Evolutionary conservation across 2,329 filamentous ascomycete species (phyloP), one percentile per base, ranked within the genome.

Genomic region (Ophiostoma piceae): DNA sequence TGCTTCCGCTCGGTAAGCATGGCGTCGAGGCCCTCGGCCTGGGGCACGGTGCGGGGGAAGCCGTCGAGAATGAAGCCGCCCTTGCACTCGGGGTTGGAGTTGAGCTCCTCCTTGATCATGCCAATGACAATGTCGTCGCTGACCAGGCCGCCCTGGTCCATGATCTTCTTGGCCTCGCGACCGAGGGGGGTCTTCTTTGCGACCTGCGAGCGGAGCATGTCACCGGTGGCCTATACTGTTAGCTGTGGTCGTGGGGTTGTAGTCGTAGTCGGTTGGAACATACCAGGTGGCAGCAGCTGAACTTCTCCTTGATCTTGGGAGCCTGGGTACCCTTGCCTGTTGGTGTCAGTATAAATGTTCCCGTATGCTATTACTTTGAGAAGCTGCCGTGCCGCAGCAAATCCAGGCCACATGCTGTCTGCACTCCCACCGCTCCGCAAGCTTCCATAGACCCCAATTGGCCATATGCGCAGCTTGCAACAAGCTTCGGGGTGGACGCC

Each of bases 51-150:
- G 77, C 95, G 92, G 71, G 95, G 95, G 87, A 99, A 99, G 75
- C 95, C 95, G 80, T 99, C 95, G 76, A 99, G 91, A 78, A 99
- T 99, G 85, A 99, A 99, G 76, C 94, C 95, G 82, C 94, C 94
- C 84, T 92, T 92, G 88, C 95, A 99, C 84, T 99, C 94, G 77
- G 87, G 82, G 85, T 99, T 99, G 82, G 86, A 90, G 77, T 96
- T 91, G 68, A 99, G 87, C 86, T 99, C 94, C 80, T 90, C 91
- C 88, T 95, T 94, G 85, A 99, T 99, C 95, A 99, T 99, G 82
- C 94, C 93, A 81, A 99, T 92, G 87, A 99, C 94, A 79, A 99
- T 99, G 79, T 98, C 94, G 81, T 99, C 95, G 81, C 93, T 96
- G 80, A 99, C 95, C 71, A 99, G 88, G 75, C 94, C 94, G 76